A percentile compares a stretch with the other conserved stretches of the same genome.
Conservation (phyloP, 1,284 basidiomycete species). For the Gomphus bonarii region DNA sequence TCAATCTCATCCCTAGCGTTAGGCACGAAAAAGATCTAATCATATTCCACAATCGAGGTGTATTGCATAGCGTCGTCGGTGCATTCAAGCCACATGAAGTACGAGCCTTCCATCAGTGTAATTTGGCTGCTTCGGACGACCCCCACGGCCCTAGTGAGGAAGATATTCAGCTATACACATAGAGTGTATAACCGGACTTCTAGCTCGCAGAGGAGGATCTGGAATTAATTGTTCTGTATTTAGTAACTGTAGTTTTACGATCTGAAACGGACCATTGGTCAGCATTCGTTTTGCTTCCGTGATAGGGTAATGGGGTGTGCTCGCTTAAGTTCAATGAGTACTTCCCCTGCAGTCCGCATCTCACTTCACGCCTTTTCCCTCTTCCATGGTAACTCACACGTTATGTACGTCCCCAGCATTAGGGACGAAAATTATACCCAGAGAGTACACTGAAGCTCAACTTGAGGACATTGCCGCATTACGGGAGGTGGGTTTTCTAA, state of each 20-base stretch:
- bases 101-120: constrained; percentile 75
- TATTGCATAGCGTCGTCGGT: constrained; percentile 71
- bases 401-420: constrained; percentile 35
- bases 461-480: constrained; percentile 46
- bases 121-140: constrained; percentile 66
- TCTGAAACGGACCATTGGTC: neutral
- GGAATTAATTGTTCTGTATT: no score
- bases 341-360: neutral
- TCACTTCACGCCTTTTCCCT: neutral
- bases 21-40: constrained; percentile 53
- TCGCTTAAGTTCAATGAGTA: neutral
- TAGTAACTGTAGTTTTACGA: no score
- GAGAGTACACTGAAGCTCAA: constrained; percentile 57
- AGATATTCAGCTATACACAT: constrained; percentile 56
- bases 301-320: neutral
- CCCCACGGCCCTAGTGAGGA: constrained; percentile 53
- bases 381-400: constrained; percentile 27
- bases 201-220: no score
- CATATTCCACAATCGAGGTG: constrained; percentile 65
- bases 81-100: constrained; percentile 61
- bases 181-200: constrained; percentile 15
- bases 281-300: neutral
- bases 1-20: constrained; percentile 7
- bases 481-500: constrained; percentile 37
- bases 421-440: constrained; percentile 40